These are phyloP conservation scores for Primulina huaijiensis DNA, from an alignment of 257 asterid genomes.

Conservation along the genomic window DNA sequence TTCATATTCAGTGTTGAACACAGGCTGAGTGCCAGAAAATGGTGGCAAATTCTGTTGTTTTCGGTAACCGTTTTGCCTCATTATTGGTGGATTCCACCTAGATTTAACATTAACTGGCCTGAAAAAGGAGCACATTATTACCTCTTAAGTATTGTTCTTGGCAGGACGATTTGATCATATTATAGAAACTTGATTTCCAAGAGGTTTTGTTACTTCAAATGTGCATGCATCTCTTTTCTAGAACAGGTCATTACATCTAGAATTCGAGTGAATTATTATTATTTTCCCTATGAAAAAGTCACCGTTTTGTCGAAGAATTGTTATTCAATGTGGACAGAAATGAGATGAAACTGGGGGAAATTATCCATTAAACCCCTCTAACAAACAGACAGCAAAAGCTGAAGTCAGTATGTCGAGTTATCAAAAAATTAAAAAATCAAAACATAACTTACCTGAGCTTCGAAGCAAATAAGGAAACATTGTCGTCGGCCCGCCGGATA, in stretches of 20 bases:
- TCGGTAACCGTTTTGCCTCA: slow-evolving; percentile 31
- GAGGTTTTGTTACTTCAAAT: not conserved
- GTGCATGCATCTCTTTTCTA: not conserved
- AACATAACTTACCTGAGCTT: slow-evolving; percentile 53
- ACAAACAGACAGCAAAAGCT: slow-evolving; percentile 16
- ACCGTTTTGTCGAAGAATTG: not conserved
- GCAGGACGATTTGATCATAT: not conserved
- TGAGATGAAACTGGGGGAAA: not conserved
- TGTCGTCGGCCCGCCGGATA: slow-evolving; percentile 49
- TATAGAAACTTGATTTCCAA: not conserved
- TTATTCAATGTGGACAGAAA: not conserved
- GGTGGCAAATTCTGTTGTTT: slow-evolving; percentile 32
- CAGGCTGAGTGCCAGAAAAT: slow-evolving; percentile 31
- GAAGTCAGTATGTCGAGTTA: slow-evolving; percentile 1
- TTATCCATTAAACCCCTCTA: not conserved
- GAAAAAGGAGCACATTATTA: slow-evolving; percentile 12
- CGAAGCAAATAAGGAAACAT: slow-evolving; percentile 51
- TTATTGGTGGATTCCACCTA: slow-evolving; percentile 40
- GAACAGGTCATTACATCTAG: not conserved
- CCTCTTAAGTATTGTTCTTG: not conserved
- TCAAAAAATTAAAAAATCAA: not conserved
- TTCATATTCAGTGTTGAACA: slow-evolving; percentile 27
- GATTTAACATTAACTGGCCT: slow-evolving; percentile 65
- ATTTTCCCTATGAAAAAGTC: too few relatives aligned
- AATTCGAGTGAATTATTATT: too few relatives aligned